These are phyloP conservation scores for Leccinum solheimii DNA, from an alignment of 1,284 basidiomycete genomes.

Conservation along the genomic window DNA sequence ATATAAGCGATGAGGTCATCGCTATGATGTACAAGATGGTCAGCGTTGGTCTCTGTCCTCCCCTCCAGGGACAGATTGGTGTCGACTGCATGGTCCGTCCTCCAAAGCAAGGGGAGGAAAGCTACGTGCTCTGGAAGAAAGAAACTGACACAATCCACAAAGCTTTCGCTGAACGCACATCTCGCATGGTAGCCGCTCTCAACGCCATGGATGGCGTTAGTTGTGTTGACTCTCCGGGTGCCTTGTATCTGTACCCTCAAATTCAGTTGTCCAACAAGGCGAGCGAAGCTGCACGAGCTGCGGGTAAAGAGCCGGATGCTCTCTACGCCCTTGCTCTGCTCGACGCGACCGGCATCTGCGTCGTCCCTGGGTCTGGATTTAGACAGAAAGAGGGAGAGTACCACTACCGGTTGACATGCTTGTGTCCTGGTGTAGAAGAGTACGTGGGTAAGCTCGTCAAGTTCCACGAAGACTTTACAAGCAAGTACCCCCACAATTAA, in stretches of 20 bases:
- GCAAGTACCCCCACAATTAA: slow-evolving; percentile 52
- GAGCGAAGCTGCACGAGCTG: slow-evolving; percentile 66
- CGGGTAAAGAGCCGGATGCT: slow-evolving; percentile 81
- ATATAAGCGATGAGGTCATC: slow-evolving; percentile 73
- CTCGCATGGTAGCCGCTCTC: slow-evolving; percentile 73
- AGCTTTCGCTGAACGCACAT: slow-evolving; percentile 71
- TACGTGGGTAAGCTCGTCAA: slow-evolving; percentile 82
- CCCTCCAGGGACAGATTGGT: slow-evolving; percentile 86
- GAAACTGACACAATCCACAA: slow-evolving; percentile 82
- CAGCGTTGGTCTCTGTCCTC: slow-evolving; percentile 85
- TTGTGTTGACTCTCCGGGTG: slow-evolving; percentile 88
- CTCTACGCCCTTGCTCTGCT: slow-evolving; percentile 85
- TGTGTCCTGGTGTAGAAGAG: slow-evolving; percentile 89
- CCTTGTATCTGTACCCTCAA: slow-evolving; percentile 84
- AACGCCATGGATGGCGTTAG: slow-evolving; percentile 78
- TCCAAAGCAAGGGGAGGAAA: slow-evolving; percentile 72
- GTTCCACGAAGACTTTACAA: slow-evolving; percentile 81
- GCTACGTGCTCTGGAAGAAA: slow-evolving; percentile 75
- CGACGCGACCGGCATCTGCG: slow-evolving; percentile 90
- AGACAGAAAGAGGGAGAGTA: slow-evolving; percentile 86
- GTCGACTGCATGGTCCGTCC: slow-evolving; percentile 90
- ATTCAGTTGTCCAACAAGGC: slow-evolving; percentile 74
- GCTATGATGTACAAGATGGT: slow-evolving; percentile 96
- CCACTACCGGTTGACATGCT: slow-evolving; percentile 86
- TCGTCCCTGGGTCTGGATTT: slow-evolving; percentile 90